Base-by-base conservation (phyloP, 345 rosid species). In the Dovyalis caffra region DNA sequence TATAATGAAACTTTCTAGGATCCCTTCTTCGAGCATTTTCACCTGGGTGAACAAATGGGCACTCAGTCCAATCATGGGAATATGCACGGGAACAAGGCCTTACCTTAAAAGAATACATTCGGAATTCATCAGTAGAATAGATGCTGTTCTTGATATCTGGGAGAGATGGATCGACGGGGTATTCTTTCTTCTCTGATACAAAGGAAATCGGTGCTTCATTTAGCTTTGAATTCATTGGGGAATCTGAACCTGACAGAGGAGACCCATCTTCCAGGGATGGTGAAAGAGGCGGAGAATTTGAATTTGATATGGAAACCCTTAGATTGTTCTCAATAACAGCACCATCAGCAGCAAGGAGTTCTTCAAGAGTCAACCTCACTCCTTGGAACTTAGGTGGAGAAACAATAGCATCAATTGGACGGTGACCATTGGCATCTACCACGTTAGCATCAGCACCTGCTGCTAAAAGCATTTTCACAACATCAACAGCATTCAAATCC, bases 31-130 rank as follows among this genome's bases (percentile, higher is more conserved):
- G 87, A 25, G 99, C 99, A 81, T 94, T 94, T 62, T 94, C 98
- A 2, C 98, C 98, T 0, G 98, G 98, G 63, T 94, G 98, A 61
- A 92, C 99, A 82, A 95, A 95, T 11, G 99, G 99, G 73, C 99
- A 95, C 82, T 95, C 99, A 0, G 99, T 95, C 99, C 99, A 95
- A 79, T 95, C 99, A 76, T 95, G 99, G 5, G 99, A 95, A 69
- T 95, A 95, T 0, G 99, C 97, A 32, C 99, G 91, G 0, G 97
- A 92, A 83, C 99, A 95, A 21, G 99, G 97, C 26, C 99, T 74
- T 28, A 95, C 92, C 81, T 95, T 95, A 78, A 95, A 95, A 1
- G 97, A 95, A 77, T 91, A 95, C 97, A 95, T 95, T 56, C 99
- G 83, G 71, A 95, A 95, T 79, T 95, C 99, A 78, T 95, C 99